Percentiles rank a stretch among this genome's conserved stretches.
Evolutionary conservation across 164 flowering plant species (phyloP).

Genomic region (Cinnamomum micranthum): DNA sequence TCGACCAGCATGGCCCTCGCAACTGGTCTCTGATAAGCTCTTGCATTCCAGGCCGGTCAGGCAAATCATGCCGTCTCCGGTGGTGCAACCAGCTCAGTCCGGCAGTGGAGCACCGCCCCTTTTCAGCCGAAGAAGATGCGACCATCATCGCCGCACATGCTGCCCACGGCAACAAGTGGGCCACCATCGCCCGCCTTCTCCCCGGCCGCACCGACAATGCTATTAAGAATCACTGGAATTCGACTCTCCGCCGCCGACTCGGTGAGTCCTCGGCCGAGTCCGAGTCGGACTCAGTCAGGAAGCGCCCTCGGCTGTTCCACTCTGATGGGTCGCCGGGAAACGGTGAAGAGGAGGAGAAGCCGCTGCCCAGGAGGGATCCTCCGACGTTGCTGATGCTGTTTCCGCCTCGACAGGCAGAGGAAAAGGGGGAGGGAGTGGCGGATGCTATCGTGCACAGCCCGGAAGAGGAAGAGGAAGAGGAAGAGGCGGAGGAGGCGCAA

Average conservation of each 20-base stretch:
- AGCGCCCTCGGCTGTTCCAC: constrained; percentile 14
- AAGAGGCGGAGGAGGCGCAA: constrained; percentile 17
- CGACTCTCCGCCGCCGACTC: constrained; percentile 41
- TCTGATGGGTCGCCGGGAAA: constrained; percentile 11
- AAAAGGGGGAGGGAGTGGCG: not conserved
- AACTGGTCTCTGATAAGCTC: constrained; percentile 63
- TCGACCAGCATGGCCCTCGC: constrained; percentile 53
- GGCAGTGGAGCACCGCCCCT: constrained; percentile 58
- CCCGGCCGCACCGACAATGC: constrained; percentile 82
- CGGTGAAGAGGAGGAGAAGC: constrained; percentile 6
- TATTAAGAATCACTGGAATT: constrained; percentile 78
- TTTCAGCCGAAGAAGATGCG: constrained; percentile 55
- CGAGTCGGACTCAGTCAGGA: constrained; percentile 22
- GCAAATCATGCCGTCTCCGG: constrained; percentile 71
- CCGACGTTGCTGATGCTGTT: constrained; percentile 32
- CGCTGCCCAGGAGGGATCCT: not conserved
- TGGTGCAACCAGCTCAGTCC: constrained; percentile 89
- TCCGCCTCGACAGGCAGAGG: constrained; percentile 20
- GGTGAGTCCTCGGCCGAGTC: constrained; percentile 20
- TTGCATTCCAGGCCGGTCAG: constrained; percentile 62
- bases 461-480: constrained; percentile 8
- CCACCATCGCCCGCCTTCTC: constrained; percentile 57
- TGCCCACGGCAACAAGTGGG: constrained; percentile 74
- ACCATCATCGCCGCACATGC: constrained; percentile 49
- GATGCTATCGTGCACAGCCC: not conserved